Evolutionary conservation across 768 basidiomycete species (phyloP), one percentile per base, ranked within the genome.

Genomic region (Leccinum disarticulatum): DNA sequence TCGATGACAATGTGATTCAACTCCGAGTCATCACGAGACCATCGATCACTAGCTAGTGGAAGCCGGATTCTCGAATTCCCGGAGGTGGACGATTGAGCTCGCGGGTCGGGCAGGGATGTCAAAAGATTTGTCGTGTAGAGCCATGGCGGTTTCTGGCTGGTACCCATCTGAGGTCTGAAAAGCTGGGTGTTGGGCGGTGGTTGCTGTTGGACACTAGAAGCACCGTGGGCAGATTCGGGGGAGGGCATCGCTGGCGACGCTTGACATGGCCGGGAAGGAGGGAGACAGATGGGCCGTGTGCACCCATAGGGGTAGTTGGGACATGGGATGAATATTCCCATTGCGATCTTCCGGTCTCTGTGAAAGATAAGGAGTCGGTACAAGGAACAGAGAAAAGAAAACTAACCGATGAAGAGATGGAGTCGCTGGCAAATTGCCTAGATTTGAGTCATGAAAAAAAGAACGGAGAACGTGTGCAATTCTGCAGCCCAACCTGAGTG

Each of bases 1-100:
- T 99, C 97, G 54, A 99, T 93, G n/a, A 88, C 91, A 36, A 88
- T 84, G 71, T 92, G 86, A 68, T 97, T 98, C 55, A 99, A 81
- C 77, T 99, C 31, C 31, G 31, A 31, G 31, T 31, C 97, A 2
- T 92, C 87, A 61, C 97, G 87, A 28, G 84, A 78, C 95, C 96
- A 99, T 56, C 97, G 80, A 75, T 99, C 97, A 13, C 93, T 95
- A 88, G 2, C n/a, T n/a, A n/a, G n/a, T n/a, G 96, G 95, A 2
- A 98, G 80, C 27, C 88, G 82, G 10, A 31, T 31, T 31, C 31
- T 10, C 31, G 31, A 59, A 96, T 95, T 61, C 93, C 91, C 3
- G 96, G 97, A 1, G 95, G 95, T 0, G 89, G 87, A 35, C 82
- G 79, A 47, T 83, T 78, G 49, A 99, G 79, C 61, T 93, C 94